Percentiles rank a stretch among this genome's conserved stretches.
phyloP scores from a whole-genome alignment of 805 yeast species.

The Kodamaea fukazawae region DNA sequence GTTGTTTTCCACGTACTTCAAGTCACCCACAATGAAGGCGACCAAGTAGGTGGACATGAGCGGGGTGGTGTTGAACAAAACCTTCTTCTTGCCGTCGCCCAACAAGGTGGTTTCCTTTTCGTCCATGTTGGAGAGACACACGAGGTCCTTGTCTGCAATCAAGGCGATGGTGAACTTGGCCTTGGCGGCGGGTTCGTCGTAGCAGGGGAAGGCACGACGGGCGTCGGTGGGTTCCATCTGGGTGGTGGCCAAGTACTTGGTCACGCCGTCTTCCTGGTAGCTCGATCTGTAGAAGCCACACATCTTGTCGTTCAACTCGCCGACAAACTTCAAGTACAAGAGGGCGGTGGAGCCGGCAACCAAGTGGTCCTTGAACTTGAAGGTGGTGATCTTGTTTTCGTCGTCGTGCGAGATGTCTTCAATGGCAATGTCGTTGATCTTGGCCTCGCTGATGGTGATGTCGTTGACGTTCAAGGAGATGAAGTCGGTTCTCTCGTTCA shows the following conservation, averaged over 20 bases:
- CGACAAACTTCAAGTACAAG: conserved; percentile 53
- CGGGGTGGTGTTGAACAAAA: conserved; percentile 72
- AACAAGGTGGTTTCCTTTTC: conserved; percentile 45
- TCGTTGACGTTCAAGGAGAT: conserved; percentile 64
- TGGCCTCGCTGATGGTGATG: conserved; percentile 55
- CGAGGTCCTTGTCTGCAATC: conserved; percentile 52
- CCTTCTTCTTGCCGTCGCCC: conserved; percentile 49
- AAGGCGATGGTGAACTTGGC: conserved; percentile 67
- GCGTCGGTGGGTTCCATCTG: conserved; percentile 89
- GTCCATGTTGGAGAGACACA: conserved; percentile 71
- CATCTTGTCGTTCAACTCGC: conserved; percentile 72
- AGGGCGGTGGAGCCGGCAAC: conserved; percentile 38
- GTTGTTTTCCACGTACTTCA: conserved; percentile 65
- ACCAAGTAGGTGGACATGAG: conserved; percentile 81
- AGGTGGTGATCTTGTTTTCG: conserved; percentile 42
- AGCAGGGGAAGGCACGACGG: conserved; percentile 83
- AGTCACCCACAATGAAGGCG: conserved; percentile 80
- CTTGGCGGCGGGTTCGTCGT: conserved; percentile 80
- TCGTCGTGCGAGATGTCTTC: conserved; percentile 26
- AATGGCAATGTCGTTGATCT: conserved; percentile 27
- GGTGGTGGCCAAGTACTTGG: conserved; percentile 74
- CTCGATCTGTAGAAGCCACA: conserved; percentile 77
- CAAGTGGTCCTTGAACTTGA: conserved; percentile 34
- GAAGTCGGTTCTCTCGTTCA: conserved; percentile 44
- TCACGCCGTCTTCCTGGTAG: conserved; percentile 59